These are phyloP conservation scores for Dentipellis sp. DNA, from an alignment of 768 basidiomycete genomes.

Conservation along the genomic window DNA sequence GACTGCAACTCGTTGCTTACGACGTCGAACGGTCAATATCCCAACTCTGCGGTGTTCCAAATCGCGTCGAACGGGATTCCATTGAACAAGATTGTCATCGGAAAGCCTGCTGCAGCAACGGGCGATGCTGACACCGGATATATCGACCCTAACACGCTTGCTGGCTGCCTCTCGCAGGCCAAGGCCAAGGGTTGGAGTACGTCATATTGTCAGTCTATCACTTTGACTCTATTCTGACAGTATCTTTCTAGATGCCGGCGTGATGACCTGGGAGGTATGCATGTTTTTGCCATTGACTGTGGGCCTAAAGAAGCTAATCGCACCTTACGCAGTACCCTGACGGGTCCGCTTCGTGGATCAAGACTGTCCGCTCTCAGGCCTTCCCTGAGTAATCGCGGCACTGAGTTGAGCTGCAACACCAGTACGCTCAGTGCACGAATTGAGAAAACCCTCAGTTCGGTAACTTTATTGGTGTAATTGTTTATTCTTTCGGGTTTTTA, in stretches of 20 bases:
- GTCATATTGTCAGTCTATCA: slow-evolving; percentile 16
- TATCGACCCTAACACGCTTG: slow-evolving; percentile 47
- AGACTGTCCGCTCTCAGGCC: slow-evolving; percentile 1
- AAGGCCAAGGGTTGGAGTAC: slow-evolving; percentile 56
- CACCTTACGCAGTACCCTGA: neutral
- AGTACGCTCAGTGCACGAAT: too few species aligned
- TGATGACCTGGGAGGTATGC: slow-evolving; percentile 4
- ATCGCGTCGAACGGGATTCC: slow-evolving; percentile 47
- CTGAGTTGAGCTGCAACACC: too few species aligned
- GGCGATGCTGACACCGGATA: slow-evolving; percentile 39
- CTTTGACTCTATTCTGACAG: neutral
- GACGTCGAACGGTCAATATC: slow-evolving; percentile 30
- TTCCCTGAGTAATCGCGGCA: slow-evolving; percentile 1
- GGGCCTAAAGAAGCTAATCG: neutral
- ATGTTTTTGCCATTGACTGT: neutral
- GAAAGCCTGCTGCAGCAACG: slow-evolving; percentile 44
- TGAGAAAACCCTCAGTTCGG: too few species aligned
- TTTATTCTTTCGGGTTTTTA: too few species aligned
- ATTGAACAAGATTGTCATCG: slow-evolving; percentile 62
- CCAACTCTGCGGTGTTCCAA: slow-evolving; percentile 36
- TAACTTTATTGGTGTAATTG: too few species aligned
- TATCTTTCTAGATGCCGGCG: slow-evolving; percentile 1
- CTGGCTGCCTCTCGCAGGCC: slow-evolving; percentile 49
- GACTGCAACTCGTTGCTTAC: slow-evolving; percentile 30
- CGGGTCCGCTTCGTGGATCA: slow-evolving; percentile 5